phyloP scores from a whole-genome alignment of 2,329 filamentous ascomycete genomes.

The Fusarium tjaetaba region DNA sequence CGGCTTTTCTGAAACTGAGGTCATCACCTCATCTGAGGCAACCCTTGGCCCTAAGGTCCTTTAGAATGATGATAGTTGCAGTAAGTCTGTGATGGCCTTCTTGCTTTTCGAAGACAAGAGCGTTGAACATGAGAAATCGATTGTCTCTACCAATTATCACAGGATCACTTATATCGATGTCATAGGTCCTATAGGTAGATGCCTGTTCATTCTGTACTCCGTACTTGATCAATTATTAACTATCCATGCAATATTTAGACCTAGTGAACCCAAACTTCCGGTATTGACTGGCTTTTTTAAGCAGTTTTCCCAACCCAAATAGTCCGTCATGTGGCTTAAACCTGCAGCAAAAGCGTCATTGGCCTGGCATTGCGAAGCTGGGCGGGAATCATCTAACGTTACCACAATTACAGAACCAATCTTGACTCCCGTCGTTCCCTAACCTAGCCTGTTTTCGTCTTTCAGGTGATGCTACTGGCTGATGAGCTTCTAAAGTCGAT shows the following conservation, averaged over 20 bases:
- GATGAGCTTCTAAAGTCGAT: slow-evolving; percentile 18
- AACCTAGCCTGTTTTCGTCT: slow-evolving; percentile 4
- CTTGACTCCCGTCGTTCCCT: slow-evolving; percentile 5
- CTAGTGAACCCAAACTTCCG: neutral
- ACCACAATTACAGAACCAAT: slow-evolving; percentile 17
- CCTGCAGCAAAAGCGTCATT: slow-evolving; percentile 21
- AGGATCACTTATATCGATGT: neutral
- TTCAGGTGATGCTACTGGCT: slow-evolving; percentile 21
- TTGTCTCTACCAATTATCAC: neutral
- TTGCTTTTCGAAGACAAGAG: neutral
- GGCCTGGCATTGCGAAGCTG: slow-evolving; percentile 13
- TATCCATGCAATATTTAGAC: neutral
- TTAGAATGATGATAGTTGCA: neutral
- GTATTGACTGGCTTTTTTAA: neutral
- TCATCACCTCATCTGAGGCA: neutral
- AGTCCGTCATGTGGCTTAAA: slow-evolving; percentile 7
- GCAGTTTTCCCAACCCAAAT: neutral
- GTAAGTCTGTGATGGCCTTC: neutral
- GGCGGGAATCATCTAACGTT: neutral
- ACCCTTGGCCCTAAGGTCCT: neutral
- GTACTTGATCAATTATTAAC: neutral
- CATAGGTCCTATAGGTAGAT: neutral
- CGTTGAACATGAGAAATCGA: neutral
- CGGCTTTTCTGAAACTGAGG: slow-evolving; percentile 5
- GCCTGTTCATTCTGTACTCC: neutral